A percentile compares a stretch with the other conserved stretches of the same genome.
phyloP scores from a whole-genome alignment of 1,139 yeast genomes.

The Wickerhamomyces sp. region DNA sequence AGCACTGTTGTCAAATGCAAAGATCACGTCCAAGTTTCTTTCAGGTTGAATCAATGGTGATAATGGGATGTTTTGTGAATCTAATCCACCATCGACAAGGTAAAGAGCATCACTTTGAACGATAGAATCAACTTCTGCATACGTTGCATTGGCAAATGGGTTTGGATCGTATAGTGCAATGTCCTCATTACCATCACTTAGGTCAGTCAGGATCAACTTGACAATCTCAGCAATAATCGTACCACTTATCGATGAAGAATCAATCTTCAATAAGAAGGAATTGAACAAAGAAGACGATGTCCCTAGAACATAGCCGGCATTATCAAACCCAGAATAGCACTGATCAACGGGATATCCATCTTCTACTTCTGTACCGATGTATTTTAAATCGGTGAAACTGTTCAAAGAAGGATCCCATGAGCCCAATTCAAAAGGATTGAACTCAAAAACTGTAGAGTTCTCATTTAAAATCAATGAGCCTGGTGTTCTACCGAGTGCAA shows the following conservation, averaged over 20 bases:
- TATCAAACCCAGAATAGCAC: slow-evolving; percentile 69
- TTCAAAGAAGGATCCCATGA: slow-evolving; percentile 80
- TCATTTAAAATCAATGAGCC: slow-evolving; percentile 47
- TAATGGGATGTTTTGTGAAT: slow-evolving; percentile 71
- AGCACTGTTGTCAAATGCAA: slow-evolving; percentile 85
- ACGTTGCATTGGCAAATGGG: slow-evolving; percentile 56
- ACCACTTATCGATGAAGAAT: slow-evolving; percentile 46
- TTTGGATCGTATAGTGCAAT: slow-evolving; percentile 73
- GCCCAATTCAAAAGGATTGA: slow-evolving; percentile 80
- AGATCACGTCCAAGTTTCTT: slow-evolving; percentile 70
- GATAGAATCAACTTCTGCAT: slow-evolving; percentile 38
- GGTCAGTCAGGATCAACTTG: slow-evolving; percentile 37
- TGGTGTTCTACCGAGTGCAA: slow-evolving; percentile 77
- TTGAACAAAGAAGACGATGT: slow-evolving; percentile 79
- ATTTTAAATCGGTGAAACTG: slow-evolving; percentile 63
- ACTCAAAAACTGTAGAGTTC: slow-evolving; percentile 74
- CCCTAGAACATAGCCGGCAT: slow-evolving; percentile 71
- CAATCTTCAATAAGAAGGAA: slow-evolving; percentile 56
- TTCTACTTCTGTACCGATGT: slow-evolving; percentile 63
- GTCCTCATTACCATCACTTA: slow-evolving; percentile 50
- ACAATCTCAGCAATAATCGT: slow-evolving; percentile 41
- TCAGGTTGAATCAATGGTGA: slow-evolving; percentile 68
- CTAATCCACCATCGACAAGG: slow-evolving; percentile 91
- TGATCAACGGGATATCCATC: slow-evolving; percentile 45
- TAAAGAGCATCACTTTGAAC: slow-evolving; percentile 41